Evolutionary conservation across 106 monocot genomes (phyloP).

Genomic region (Posidonia australis): DNA sequence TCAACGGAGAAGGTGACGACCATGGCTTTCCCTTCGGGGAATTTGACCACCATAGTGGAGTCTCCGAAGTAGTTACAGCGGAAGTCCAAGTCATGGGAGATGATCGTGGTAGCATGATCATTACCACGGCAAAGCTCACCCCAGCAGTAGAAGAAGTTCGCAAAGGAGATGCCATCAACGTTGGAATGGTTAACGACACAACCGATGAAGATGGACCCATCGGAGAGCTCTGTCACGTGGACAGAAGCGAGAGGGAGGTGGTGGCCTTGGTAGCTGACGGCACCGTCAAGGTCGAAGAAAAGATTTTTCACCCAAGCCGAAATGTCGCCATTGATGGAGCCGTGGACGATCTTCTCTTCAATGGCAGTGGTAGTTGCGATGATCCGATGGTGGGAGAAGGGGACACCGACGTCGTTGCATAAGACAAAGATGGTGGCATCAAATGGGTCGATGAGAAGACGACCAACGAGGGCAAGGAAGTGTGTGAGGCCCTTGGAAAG

Average conservation of each 20-base stretch:
- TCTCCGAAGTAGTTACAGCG: slow-evolving; percentile 59
- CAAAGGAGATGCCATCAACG: slow-evolving; percentile 84
- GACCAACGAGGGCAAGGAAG: slow-evolving; percentile 71
- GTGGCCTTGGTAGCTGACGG: slow-evolving; percentile 69
- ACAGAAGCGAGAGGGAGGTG: slow-evolving; percentile 59
- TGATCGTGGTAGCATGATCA: too few species aligned
- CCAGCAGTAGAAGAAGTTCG: slow-evolving; percentile 90
- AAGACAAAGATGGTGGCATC: slow-evolving; percentile 37
- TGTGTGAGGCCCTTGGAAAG: slow-evolving; percentile 56
- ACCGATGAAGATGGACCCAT: slow-evolving; percentile 72
- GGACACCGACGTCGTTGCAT: too few species aligned
- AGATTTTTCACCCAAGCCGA: too few species aligned
- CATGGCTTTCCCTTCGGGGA: slow-evolving; percentile 44
- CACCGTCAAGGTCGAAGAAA: slow-evolving; percentile 51
- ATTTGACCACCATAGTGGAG: slow-evolving; percentile 45
- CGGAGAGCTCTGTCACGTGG: slow-evolving; percentile 72
- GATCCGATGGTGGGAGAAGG: too few species aligned
- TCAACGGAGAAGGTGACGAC: too few species aligned
- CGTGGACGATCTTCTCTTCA: slow-evolving; percentile 63
- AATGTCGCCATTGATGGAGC: slow-evolving; percentile 15
- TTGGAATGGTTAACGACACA: slow-evolving; percentile 71
- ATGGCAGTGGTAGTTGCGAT: slow-evolving; percentile 4
- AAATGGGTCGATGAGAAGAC: slow-evolving; percentile 35
- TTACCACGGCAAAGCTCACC: slow-evolving; percentile 45
- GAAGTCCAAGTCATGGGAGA: slow-evolving; percentile 40